Percentiles rank a stretch among this genome's conserved stretches.
phyloP scores from a whole-genome alignment of 768 basidiomycete species.

The Pleurotus pulmonarius region DNA sequence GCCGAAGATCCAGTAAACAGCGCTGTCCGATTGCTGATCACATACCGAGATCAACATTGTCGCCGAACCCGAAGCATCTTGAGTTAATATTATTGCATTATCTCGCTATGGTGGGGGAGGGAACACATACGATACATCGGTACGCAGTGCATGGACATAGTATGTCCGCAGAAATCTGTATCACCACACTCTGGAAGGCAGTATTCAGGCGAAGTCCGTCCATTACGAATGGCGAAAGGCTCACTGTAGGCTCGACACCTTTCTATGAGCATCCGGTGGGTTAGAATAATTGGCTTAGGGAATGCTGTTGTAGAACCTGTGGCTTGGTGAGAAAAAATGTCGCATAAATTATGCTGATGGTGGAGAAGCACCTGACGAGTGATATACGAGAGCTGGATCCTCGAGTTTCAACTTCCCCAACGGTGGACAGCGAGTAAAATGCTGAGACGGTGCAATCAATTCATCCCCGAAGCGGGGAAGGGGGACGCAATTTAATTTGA shows the following conservation, averaged over 20 bases:
- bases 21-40: background rate
- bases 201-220: background rate
- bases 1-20: background rate
- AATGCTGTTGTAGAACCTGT: slow-evolving; percentile 20
- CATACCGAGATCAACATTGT: slow-evolving; percentile 9
- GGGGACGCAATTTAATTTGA: too few species aligned
- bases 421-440: too few species aligned
- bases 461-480: too few species aligned
- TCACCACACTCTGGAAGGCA: slow-evolving; percentile 17
- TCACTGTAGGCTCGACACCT: background rate
- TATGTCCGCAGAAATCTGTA: slow-evolving; percentile 18
- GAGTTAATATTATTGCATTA: background rate
- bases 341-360: background rate
- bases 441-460: too few species aligned
- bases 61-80: slow-evolving; percentile 16
- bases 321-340: background rate
- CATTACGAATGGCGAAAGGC: background rate
- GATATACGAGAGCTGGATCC: background rate
- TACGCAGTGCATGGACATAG: slow-evolving; percentile 15
- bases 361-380: background rate
- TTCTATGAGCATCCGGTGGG: slow-evolving; percentile 12
- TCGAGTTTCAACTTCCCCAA: background rate
- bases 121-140: slow-evolving; percentile 18
- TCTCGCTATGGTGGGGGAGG: background rate
- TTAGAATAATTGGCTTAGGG: slow-evolving; percentile 19